phyloP scores from a whole-genome alignment of 2,329 filamentous ascomycete species.

The Aspergillus sp. region DNA sequence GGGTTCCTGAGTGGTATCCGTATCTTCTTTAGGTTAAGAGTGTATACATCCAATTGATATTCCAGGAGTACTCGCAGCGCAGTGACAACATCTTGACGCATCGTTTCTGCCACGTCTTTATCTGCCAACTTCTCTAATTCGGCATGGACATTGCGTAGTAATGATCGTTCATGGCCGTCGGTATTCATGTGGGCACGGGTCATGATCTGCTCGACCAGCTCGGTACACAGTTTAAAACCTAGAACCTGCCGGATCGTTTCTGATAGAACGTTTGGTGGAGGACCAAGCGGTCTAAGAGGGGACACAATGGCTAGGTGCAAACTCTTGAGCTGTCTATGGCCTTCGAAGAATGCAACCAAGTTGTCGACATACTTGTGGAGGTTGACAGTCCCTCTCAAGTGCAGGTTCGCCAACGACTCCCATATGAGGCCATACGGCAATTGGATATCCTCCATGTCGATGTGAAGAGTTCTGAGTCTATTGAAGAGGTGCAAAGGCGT shows the following conservation, averaged over 20 bases:
- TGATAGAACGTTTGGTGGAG: background rate
- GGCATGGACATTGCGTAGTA: background rate
- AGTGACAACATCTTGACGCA: background rate
- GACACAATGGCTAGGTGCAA: background rate
- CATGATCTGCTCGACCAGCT: background rate
- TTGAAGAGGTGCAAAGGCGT: background rate
- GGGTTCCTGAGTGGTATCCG: background rate
- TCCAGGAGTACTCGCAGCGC: background rate
- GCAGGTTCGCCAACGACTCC: background rate
- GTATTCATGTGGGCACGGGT: background rate
- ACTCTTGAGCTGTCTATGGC: background rate
- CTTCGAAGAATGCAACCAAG: background rate
- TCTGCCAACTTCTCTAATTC: background rate
- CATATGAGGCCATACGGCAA: background rate
- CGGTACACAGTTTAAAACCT: background rate
- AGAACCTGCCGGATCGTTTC: background rate
- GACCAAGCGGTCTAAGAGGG: background rate
- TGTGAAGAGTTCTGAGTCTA: background rate
- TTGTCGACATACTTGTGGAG: background rate
- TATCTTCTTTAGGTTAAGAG: background rate
- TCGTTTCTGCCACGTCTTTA: background rate
- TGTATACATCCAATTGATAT: background rate
- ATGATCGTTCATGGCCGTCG: background rate
- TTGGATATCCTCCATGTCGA: background rate
- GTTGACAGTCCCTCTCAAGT: background rate